A percentile compares a stretch with the other conserved stretches of the same genome.
Conservation (phyloP, 2,329 filamentous ascomycete genomes). For the Beauveria australis region DNA sequence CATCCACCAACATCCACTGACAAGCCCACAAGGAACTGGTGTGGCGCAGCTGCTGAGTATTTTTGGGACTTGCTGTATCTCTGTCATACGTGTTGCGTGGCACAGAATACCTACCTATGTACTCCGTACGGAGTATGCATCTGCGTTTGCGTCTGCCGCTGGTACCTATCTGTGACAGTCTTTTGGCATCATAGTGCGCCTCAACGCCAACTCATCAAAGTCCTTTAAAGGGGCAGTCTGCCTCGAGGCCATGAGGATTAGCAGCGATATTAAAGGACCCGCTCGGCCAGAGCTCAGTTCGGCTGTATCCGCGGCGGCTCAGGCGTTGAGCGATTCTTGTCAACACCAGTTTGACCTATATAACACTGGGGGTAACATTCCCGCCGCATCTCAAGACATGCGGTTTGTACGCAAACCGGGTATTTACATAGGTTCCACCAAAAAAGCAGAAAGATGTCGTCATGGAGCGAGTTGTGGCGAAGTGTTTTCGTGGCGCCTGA, state of each 20-base stretch:
- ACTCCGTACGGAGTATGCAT: not conserved
- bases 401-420: too few species aligned
- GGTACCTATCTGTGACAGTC: not conserved
- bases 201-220: too few species aligned
- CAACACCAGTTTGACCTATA: not conserved
- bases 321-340: not conserved
- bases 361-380: not conserved
- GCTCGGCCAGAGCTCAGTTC: not conserved
- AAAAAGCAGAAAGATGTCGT: not conserved
- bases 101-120: too few species aligned
- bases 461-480: not conserved
- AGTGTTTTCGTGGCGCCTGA: not conserved
- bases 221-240: not conserved
- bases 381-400: too few species aligned
- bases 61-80: not conserved
- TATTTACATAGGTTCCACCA: too few species aligned
- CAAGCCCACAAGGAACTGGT: not conserved
- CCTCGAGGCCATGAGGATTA: not conserved
- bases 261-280: not conserved
- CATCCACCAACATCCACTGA: not conserved
- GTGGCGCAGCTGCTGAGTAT: conserved; percentile 2
- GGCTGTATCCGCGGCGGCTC: not conserved
- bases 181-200: too few species aligned
- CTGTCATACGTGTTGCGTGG: too few species aligned
- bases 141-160: not conserved